Percentiles rank a stretch among this genome's conserved stretches.
phyloP scores from a whole-genome alignment of 345 rosid species.

The Aquilaria malaccensis region DNA sequence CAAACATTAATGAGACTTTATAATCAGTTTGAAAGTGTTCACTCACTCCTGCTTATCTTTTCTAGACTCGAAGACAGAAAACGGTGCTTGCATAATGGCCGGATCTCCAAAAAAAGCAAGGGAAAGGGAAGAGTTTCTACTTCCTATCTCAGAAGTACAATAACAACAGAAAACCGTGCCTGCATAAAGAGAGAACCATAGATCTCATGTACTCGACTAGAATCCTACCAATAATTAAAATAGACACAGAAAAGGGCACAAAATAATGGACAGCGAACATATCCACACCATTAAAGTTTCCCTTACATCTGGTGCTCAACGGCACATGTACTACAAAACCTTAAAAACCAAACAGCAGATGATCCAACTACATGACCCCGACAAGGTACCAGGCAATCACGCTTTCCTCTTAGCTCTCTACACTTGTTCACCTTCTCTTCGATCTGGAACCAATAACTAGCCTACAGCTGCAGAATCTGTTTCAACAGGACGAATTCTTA shows the following conservation, averaged over 20 bases:
- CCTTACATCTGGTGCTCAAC: slow-evolving; percentile 1
- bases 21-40: no score
- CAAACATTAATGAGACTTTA: no score
- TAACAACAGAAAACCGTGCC: background rate
- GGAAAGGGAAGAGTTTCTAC: no score
- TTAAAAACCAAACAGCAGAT: background rate
- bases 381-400: background rate
- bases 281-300: slow-evolving; percentile 3
- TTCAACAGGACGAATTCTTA: background rate
- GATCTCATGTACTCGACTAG: background rate
- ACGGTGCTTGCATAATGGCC: no score
- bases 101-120: no score
- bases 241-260: background rate
- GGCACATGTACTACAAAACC: background rate
- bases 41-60: no score
- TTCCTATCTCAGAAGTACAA: background rate
- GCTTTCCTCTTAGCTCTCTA: background rate
- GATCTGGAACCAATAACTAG: background rate
- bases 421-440: slow-evolving; percentile 2
- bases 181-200: background rate
- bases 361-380: background rate
- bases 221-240: no score
- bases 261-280: background rate
- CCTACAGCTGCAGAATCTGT: slow-evolving; percentile 1
- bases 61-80: no score